phyloP scores from a whole-genome alignment of 148 eudicot genomes.

The Arctostaphylos glauca region DNA sequence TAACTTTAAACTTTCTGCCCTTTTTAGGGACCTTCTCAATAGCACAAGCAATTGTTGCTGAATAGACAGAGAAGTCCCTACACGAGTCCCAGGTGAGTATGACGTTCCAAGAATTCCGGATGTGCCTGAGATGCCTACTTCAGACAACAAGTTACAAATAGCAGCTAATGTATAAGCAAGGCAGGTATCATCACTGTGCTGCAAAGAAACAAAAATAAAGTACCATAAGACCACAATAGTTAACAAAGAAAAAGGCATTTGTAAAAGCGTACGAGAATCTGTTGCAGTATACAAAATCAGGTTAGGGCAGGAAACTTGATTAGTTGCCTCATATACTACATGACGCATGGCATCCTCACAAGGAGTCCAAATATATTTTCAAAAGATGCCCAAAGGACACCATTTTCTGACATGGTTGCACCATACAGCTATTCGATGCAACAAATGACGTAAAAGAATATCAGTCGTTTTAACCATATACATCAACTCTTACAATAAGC shows the following conservation, averaged over 20 bases:
- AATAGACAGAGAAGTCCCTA: constrained; percentile 62
- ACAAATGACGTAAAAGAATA: too few relatives aligned
- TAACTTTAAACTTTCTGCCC: constrained; percentile 78
- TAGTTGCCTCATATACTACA: neutral
- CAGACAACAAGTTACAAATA: constrained; percentile 80
- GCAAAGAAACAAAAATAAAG: constrained; percentile 36
- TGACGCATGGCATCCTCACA: neutral
- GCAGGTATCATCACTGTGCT: constrained; percentile 84
- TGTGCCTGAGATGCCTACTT: constrained; percentile 66
- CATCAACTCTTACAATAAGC: too few relatives aligned
- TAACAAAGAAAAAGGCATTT: neutral
- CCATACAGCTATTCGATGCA: too few relatives aligned
- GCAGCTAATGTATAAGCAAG: constrained; percentile 90
- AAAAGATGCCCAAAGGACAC: neutral
- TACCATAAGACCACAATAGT: constrained; percentile 14
- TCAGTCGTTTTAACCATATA: too few relatives aligned
- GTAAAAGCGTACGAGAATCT: neutral
- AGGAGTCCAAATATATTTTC: neutral
- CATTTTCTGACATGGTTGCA: neutral
- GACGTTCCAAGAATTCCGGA: constrained; percentile 82
- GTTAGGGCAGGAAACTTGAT: neutral
- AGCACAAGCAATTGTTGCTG: constrained; percentile 88
- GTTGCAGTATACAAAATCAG: constrained; percentile 5
- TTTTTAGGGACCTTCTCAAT: constrained; percentile 68
- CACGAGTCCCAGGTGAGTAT: constrained; percentile 58